phyloP scores from a whole-genome alignment of 176 grass and related monocot species.

The Eremochloa ophiuroides region DNA sequence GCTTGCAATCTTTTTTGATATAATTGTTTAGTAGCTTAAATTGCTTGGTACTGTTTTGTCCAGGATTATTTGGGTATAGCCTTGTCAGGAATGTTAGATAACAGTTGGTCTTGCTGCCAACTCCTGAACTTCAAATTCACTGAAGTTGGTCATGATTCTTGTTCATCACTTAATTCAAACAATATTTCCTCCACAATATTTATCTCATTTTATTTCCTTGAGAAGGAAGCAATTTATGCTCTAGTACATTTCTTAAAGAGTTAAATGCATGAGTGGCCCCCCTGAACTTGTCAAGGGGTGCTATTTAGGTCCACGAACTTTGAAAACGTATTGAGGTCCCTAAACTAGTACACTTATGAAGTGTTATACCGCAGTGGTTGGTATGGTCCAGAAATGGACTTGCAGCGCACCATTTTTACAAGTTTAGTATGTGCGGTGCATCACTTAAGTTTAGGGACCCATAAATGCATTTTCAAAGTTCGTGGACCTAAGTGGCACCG shows the following conservation, averaged over 20 bases:
- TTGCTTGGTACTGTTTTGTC: neutral
- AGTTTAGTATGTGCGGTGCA: neutral
- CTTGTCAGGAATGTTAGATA: neutral
- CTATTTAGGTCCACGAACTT: neutral
- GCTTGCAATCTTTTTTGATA: neutral
- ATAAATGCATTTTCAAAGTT: neutral
- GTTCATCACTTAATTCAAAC: neutral
- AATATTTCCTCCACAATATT: neutral
- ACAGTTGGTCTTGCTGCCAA: constrained; percentile 3
- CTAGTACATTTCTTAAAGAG: neutral
- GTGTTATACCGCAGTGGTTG: neutral
- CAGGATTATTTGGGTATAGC: neutral
- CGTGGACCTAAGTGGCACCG: neutral
- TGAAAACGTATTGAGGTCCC: neutral
- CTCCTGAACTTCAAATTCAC: neutral
- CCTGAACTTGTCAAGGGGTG: neutral
- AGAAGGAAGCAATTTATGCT: neutral
- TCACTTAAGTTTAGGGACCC: neutral
- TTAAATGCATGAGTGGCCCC: neutral
- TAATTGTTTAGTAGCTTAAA: neutral
- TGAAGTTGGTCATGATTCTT: constrained; percentile 4
- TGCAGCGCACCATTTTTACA: neutral
- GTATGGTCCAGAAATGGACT: neutral
- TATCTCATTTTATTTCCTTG: neutral
- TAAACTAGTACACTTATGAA: neutral